Evolutionary conservation across 108 stramenopile genomes (phyloP).

Genomic region (Thalassiosira profunda): DNA sequence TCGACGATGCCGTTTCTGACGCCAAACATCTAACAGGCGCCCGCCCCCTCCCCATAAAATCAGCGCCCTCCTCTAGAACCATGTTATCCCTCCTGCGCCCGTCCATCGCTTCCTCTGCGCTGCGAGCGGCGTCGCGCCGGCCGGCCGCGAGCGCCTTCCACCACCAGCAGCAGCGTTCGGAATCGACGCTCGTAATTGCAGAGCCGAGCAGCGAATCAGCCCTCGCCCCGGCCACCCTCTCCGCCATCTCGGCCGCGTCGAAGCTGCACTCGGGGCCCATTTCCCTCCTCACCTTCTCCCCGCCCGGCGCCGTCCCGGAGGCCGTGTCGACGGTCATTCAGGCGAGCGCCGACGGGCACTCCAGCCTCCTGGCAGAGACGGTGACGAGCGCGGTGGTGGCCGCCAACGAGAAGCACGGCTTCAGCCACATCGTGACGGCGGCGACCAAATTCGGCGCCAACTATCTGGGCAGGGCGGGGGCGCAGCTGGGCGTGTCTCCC

Average conservation of each 20-base stretch:
- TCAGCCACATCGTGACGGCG: constrained; percentile 79
- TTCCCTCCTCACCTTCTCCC: constrained; percentile 65
- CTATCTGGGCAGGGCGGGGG: constrained; percentile 95
- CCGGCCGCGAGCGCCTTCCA: constrained; percentile 13
- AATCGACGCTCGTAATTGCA: constrained; percentile 77
- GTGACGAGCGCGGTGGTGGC: constrained; percentile 66
- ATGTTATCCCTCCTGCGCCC: constrained; percentile 8
- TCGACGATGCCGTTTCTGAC: too few relatives aligned
- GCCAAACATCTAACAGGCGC: too few relatives aligned
- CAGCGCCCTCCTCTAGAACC: too few relatives aligned
- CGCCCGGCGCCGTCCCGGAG: constrained; percentile 55
- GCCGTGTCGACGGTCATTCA: constrained; percentile 71
- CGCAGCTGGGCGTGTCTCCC: constrained; percentile 88
- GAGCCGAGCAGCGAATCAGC: constrained; percentile 57
- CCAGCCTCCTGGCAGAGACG: constrained; percentile 60
- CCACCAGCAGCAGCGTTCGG: constrained; percentile 30
- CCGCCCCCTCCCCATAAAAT: too few relatives aligned
- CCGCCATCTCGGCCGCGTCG: constrained; percentile 78
- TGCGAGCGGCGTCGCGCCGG: not conserved
- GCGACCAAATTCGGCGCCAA: constrained; percentile 94
- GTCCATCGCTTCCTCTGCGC: constrained; percentile 1
- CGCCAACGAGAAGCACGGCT: constrained; percentile 48
- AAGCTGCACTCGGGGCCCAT: constrained; percentile 59
- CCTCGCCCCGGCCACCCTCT: constrained; percentile 65
- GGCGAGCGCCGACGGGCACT: constrained; percentile 23